Percentiles rank a stretch among this genome's conserved stretches.
Evolutionary conservation across 441 rosid species (phyloP).

Genomic region (Erodium chrysanthum): DNA sequence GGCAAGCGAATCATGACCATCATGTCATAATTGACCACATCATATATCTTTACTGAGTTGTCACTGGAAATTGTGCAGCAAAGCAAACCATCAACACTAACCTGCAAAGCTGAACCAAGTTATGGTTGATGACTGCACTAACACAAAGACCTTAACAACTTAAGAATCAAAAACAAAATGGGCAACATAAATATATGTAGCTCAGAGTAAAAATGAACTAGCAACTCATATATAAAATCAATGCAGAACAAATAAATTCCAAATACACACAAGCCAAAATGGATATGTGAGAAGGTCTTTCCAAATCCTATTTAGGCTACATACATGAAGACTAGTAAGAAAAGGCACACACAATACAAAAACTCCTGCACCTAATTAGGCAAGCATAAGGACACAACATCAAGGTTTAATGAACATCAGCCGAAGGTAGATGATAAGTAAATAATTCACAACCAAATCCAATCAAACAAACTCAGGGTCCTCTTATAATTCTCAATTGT

Average conservation of each 20-base stretch:
- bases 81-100: conserved; percentile 84
- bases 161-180: neutral
- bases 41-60: conserved; percentile 73
- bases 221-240: too few species aligned
- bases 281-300: too few species aligned
- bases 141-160: conserved; percentile 12
- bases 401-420: neutral
- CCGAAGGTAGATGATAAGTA: neutral
- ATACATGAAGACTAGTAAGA: neutral
- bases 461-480: neutral
- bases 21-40: conserved; percentile 94
- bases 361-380: neutral
- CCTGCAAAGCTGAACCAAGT: conserved; percentile 74
- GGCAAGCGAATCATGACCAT: conserved; percentile 86
- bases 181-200: neutral
- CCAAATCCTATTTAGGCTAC: neutral
- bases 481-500: neutral
- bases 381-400: neutral
- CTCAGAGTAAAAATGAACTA: too few species aligned
- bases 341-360: neutral
- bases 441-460: neutral
- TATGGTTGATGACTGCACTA: conserved; percentile 40
- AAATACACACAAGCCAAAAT: too few species aligned
- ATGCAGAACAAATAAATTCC: too few species aligned
- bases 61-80: conserved; percentile 90